Conservation (phyloP, 441 rosid genomes). For the Gossypium gossypioides region DNA sequence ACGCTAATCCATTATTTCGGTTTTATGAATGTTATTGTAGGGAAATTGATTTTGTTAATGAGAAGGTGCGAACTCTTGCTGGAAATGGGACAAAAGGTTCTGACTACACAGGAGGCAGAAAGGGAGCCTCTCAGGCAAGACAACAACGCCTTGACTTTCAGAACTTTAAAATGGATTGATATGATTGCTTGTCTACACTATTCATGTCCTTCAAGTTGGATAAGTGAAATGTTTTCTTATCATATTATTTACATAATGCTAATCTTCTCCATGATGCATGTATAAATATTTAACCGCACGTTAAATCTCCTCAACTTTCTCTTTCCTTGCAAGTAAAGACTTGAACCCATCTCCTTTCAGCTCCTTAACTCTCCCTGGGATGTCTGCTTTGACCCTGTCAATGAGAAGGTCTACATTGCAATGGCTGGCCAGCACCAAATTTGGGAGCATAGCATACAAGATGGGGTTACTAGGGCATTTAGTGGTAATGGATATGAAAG, state of each 20-base stretch:
- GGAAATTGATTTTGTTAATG: constrained; percentile 83
- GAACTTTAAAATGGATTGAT: constrained; percentile 11
- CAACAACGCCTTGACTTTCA: neutral
- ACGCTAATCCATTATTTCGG: neutral
- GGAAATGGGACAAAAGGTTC: constrained; percentile 96
- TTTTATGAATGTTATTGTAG: constrained; percentile 26
- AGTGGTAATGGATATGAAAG: constrained; percentile 94
- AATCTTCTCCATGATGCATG: constrained; percentile 2
- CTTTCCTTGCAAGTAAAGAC: constrained; percentile 9
- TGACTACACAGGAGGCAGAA: constrained; percentile 73
- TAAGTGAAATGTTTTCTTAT: neutral
- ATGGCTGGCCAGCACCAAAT: constrained; percentile 98
- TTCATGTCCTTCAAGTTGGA: neutral
- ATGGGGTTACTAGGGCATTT: constrained; percentile 63
- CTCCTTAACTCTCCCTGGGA: constrained; percentile 98
- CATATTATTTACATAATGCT: neutral
- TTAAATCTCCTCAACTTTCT: constrained; percentile 6
- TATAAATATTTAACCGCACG: neutral
- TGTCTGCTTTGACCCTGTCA: constrained; percentile 62
- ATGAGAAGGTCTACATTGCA: constrained; percentile 75
- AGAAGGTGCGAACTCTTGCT: constrained; percentile 70
- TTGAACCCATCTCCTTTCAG: constrained; percentile 29
- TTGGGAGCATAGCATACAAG: constrained; percentile 66
- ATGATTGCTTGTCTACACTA: constrained; percentile 2
- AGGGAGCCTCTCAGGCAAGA: constrained; percentile 69